A percentile compares a stretch with the other conserved stretches of the same genome.
Evolutionary conservation across 495 filamentous ascomycete genomes (phyloP).

Genomic region (Penicillium cosmopolitanum): DNA sequence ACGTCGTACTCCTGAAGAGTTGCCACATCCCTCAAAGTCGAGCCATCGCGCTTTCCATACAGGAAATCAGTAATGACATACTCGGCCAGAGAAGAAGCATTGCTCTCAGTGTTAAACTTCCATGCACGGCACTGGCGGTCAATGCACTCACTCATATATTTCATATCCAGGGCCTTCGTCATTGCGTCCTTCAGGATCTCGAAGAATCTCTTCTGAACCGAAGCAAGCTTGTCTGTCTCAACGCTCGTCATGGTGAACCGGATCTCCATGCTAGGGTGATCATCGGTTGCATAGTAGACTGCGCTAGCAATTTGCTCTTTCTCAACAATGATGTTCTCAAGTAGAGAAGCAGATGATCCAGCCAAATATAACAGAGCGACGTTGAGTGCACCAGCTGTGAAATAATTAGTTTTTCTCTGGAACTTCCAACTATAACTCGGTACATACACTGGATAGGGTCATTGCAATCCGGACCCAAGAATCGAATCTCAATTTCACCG

Average conservation of each 20-base stretch:
- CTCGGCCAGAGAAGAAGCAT: slow-evolving; percentile 72
- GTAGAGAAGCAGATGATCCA: slow-evolving; percentile 86
- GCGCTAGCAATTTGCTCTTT: slow-evolving; percentile 89
- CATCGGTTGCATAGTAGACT: slow-evolving; percentile 73
- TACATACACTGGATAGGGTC: slow-evolving; percentile 56
- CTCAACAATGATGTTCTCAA: slow-evolving; percentile 92
- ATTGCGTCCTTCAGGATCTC: slow-evolving; percentile 80
- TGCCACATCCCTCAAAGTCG: slow-evolving; percentile 70
- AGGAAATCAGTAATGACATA: slow-evolving; percentile 89
- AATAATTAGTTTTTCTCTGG: slow-evolving; percentile 17
- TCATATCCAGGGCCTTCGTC: slow-evolving; percentile 80
- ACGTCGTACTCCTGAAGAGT: slow-evolving; percentile 73
- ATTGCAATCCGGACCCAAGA: slow-evolving; percentile 80
- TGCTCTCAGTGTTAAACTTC: slow-evolving; percentile 78
- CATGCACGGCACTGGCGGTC: slow-evolving; percentile 74
- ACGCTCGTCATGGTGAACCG: slow-evolving; percentile 84
- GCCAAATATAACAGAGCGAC: slow-evolving; percentile 82
- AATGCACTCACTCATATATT: slow-evolving; percentile 84
- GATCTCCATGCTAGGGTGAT: slow-evolving; percentile 78
- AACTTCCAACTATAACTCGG: not conserved
- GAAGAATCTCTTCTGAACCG: slow-evolving; percentile 85
- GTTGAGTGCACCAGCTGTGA: slow-evolving; percentile 66
- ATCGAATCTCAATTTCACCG: slow-evolving; percentile 81
- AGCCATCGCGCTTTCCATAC: slow-evolving; percentile 84
- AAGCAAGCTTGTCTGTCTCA: slow-evolving; percentile 77